A percentile compares a stretch with the other conserved stretches of the same genome.
Conservation (phyloP, 352 stramenopile genomes). For the Phytophthora melonis region DNA sequence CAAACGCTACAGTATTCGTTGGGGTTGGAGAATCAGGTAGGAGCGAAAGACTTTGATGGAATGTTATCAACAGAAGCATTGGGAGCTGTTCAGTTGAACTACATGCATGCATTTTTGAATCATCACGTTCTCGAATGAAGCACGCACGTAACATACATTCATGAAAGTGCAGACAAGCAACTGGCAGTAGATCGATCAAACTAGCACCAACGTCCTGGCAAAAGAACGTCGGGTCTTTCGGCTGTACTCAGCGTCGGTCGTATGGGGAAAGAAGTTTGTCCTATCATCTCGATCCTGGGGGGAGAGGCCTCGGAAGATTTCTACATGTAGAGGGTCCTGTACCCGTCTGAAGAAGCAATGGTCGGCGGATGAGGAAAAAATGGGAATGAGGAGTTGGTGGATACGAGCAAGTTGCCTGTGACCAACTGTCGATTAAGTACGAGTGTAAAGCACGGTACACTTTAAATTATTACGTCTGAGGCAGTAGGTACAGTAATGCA, state of each 20-base stretch:
- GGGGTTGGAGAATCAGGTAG: constrained; percentile 83
- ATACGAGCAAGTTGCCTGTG: too few relatives aligned
- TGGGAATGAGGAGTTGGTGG: too few relatives aligned
- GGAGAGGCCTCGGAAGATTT: not conserved
- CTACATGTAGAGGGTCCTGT: too few relatives aligned
- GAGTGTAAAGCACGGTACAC: constrained; percentile 11
- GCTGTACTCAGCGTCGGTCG: constrained; percentile 76
- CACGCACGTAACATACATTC: constrained; percentile 43
- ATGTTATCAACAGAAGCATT: constrained; percentile 66
- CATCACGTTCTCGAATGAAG: constrained; percentile 78
- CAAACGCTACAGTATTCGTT: constrained; percentile 7
- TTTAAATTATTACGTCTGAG: constrained; percentile 16
- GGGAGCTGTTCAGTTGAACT: constrained; percentile 81
- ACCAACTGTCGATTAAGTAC: constrained; percentile 13
- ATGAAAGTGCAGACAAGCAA: not conserved
- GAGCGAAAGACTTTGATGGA: constrained; percentile 88
- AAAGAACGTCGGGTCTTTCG: constrained; percentile 77
- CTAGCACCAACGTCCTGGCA: constrained; percentile 71
- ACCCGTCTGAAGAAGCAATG: too few relatives aligned
- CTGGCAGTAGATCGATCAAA: constrained; percentile 65
- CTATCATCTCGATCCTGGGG: constrained; percentile 75
- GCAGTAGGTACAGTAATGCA: constrained; percentile 10
- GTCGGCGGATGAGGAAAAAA: too few relatives aligned
- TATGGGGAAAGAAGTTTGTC: constrained; percentile 88
- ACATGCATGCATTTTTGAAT: constrained; percentile 78